phyloP scores from a whole-genome alignment of 2,329 filamentous ascomycete genomes.

The Cordyceps tenuipes region DNA sequence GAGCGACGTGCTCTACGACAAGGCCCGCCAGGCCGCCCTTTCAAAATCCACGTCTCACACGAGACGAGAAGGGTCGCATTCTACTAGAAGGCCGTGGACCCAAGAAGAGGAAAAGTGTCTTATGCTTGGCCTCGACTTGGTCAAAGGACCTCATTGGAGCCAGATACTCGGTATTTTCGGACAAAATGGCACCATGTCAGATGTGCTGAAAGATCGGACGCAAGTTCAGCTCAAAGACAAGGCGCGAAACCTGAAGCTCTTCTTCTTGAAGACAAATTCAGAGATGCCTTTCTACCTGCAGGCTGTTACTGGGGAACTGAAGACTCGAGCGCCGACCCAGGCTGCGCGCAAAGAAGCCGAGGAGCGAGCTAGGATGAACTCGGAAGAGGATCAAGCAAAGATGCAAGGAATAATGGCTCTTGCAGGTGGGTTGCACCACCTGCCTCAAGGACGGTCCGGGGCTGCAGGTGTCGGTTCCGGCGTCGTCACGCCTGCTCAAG shows the following conservation, averaged over 20 bases:
- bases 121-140: slow-evolving; percentile 79
- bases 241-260: slow-evolving; percentile 79
- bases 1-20: slow-evolving; percentile 48
- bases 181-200: slow-evolving; percentile 66
- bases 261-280: slow-evolving; percentile 84
- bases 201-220: slow-evolving; percentile 78
- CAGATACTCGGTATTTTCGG: slow-evolving; percentile 82
- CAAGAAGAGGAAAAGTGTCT: slow-evolving; percentile 84
- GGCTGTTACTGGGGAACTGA: slow-evolving; percentile 81
- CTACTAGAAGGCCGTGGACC: slow-evolving; percentile 72
- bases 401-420: slow-evolving; percentile 53
- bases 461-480: slow-evolving; percentile 20
- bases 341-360: slow-evolving; percentile 62
- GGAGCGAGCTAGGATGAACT: slow-evolving; percentile 49
- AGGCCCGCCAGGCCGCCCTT: slow-evolving; percentile 49
- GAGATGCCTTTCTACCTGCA: slow-evolving; percentile 85
- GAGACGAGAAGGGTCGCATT: slow-evolving; percentile 48
- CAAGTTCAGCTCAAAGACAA: slow-evolving; percentile 93
- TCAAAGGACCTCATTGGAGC: slow-evolving; percentile 88
- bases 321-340: slow-evolving; percentile 71
- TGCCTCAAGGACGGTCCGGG: slow-evolving; percentile 22
- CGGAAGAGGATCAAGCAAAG: slow-evolving; percentile 52
- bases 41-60: slow-evolving; percentile 48
- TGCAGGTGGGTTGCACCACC: slow-evolving; percentile 42
- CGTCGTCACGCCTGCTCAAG: slow-evolving; percentile 27